Conservation (phyloP, 495 filamentous ascomycete species). For the Hyaloscypha bicolor region DNA sequence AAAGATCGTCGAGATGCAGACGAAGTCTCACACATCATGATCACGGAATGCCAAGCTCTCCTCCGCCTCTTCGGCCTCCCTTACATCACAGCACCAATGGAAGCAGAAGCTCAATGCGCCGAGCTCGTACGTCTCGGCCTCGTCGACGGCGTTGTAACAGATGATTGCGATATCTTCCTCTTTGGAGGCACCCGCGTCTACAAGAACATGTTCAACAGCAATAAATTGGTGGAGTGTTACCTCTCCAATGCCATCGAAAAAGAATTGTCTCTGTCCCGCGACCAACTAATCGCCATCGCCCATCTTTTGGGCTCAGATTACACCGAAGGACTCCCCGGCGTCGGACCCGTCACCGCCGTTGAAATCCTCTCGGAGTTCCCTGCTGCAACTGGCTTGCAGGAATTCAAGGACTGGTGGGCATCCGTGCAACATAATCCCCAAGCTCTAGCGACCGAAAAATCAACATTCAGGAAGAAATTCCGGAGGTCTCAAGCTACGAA, state of each 20-base stretch:
- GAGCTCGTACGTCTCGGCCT: slow-evolving; percentile 82
- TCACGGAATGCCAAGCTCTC: slow-evolving; percentile 90
- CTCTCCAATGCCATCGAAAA: slow-evolving; percentile 83
- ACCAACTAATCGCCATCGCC: slow-evolving; percentile 82
- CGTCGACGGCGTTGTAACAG: slow-evolving; percentile 97
- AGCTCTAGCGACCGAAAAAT: slow-evolving; percentile 54
- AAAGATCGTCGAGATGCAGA: slow-evolving; percentile 95
- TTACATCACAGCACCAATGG: slow-evolving; percentile 97
- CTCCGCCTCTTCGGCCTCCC: slow-evolving; percentile 89
- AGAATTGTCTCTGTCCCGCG: slow-evolving; percentile 80
- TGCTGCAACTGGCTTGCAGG: slow-evolving; percentile 48
- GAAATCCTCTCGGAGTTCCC: slow-evolving; percentile 93
- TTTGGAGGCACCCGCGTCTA: slow-evolving; percentile 96
- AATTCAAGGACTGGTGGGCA: slow-evolving; percentile 87
- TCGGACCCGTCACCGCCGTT: slow-evolving; percentile 90
- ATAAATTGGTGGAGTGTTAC: slow-evolving; percentile 97
- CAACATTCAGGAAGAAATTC: slow-evolving; percentile 81
- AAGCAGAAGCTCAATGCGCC: slow-evolving; percentile 97
- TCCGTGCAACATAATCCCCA: slow-evolving; percentile 63
- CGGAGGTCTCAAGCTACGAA: slow-evolving; percentile 71
- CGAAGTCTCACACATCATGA: slow-evolving; percentile 92
- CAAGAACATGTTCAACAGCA: slow-evolving; percentile 99
- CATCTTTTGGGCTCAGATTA: slow-evolving; percentile 93
- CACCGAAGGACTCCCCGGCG: slow-evolving; percentile 84
- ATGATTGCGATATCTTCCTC: slow-evolving; percentile 95